phyloP scores from a whole-genome alignment of 352 stramenopile genomes.

The Halophytophthora batemanensis region DNA sequence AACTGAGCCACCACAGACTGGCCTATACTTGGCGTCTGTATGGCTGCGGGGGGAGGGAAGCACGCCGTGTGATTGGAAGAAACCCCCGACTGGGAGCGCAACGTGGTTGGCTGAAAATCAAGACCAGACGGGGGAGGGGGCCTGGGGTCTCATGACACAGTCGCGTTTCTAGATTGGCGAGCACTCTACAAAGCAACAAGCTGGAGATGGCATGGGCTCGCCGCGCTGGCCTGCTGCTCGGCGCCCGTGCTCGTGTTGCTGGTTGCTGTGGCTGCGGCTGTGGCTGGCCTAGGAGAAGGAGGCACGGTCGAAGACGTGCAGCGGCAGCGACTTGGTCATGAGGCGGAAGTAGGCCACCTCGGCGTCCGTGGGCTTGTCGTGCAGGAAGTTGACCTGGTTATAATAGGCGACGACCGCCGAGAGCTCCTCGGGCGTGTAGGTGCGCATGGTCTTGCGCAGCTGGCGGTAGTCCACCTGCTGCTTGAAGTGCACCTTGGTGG shows the following conservation, averaged over 20 bases:
- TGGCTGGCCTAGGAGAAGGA: constrained; percentile 74
- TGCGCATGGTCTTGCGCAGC: constrained; percentile 71
- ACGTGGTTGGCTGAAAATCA: no score
- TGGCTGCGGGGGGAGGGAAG: no score
- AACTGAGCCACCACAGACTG: no score
- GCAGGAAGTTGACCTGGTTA: constrained; percentile 76
- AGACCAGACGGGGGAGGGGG: no score
- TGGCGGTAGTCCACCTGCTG: constrained; percentile 79
- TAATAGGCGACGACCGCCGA: constrained; percentile 78
- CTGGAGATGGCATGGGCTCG: constrained; percentile 4
- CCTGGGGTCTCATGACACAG: no score
- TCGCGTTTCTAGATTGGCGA: no score
- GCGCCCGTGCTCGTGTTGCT: constrained; percentile 7
- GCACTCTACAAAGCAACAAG: no score
- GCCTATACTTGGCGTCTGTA: no score
- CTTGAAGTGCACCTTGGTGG: constrained; percentile 73
- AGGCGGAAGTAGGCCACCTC: constrained; percentile 81
- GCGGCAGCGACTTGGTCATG: constrained; percentile 82
- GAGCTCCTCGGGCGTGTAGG: constrained; percentile 79
- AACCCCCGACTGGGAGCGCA: no score
- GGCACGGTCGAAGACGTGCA: constrained; percentile 79
- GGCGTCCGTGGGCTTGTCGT: constrained; percentile 68
- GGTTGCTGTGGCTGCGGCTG: background rate
- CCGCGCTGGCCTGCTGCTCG: constrained; percentile 19
- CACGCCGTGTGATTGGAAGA: no score